Evolutionary conservation across 1,139 yeast genomes (phyloP), one percentile per base, ranked within the genome.

Genomic region (Tardiomyces blankii): DNA sequence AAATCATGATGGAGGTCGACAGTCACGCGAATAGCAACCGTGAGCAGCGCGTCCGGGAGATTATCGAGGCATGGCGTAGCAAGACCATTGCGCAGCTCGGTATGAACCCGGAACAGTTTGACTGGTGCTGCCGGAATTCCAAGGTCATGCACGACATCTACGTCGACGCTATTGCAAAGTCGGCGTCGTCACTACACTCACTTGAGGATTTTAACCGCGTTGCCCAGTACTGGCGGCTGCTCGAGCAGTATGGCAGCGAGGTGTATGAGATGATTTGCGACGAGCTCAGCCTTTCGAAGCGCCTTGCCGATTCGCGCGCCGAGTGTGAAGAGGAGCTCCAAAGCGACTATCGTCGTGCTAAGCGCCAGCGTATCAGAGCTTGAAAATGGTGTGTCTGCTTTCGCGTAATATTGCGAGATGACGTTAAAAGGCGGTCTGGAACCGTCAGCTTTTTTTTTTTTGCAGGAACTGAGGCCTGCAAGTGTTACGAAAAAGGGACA

Each of bases 211-310:
- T 58, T 21, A 46, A 48, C 39, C 44, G 46, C 21, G 55, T 51
- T 14, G 60, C 59, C 12, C 53, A 50, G 46, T 58, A 56, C 48
- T 58, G 62, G 62, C 53, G 57, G 38, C 53, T 56, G 55, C 48
- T 58, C 35, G 62, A 58, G 42, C 45, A 42, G 39, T 55, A 51
- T 41, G 62, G 62, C 13, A 48, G 45, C 28, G 61, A 58, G 42
- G 54, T 58, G 18, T 58, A 48, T 46, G 48, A 47, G 19, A 44
- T 54, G 19, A 51, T 58, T 23, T 51, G 51, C 2, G 53, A 49
- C 33, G 50, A 51, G 44, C 51, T 58, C 21, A 46, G 49, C 33
- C 45, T 43, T 9, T 51, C 54, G n/a, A 54, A 54, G 44, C 48
- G 35, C n/a, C 35, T 30, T 11, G n/a, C 16, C 5, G 16, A 30